Evolutionary conservation across 345 rosid genomes (phyloP), one percentile per base, ranked within the genome.

Genomic region (Erodium maritimum): DNA sequence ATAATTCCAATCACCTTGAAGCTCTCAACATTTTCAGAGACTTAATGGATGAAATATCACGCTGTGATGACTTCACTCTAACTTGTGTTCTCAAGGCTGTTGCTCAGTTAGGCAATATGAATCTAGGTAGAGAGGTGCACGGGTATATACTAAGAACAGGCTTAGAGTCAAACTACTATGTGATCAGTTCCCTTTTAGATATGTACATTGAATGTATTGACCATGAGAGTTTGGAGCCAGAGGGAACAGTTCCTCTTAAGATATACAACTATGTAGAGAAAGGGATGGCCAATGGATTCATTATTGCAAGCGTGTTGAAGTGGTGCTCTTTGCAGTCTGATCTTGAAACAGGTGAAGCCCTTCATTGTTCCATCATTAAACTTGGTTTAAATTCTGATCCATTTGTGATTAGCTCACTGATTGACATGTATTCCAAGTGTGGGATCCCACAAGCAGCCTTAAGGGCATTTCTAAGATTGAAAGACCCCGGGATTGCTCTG

Each of bases 351-450:
- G 74, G 74, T 23, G 19, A 54, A 66, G 24, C 22, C 33, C 54
- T 71, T 46, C 71, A 62, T 34, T 61, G 70, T n/a, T 22, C 58
- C 61, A 51, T 67, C 46, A 50, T 58, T 50, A 71, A 71, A 62
- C 58, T 61, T 12, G 18, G 52, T 58, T 23, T 71, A 46, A 42
- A 53, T 59, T 66, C 61, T 19, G 71, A 62, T 59, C 67, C 67
- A 37, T 65, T 56, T 34, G 55, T 62, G 10, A 42, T 62, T 29
- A 61, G 67, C 25, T 52, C 75, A 48, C 59, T 66, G 37, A 62
- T 71, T 24, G 75, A 66, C 50, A 60, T 71, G 71, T 71, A 71
- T 57, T 66, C 67, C 50, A 71, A 71, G 50, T 66, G 70, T 50
- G 64, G 71, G 59, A 54, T 58, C 19, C 62, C 52, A 5, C 67